Conservation (phyloP, 495 filamentous ascomycete species). For the Penicillium ochrochloron region DNA sequence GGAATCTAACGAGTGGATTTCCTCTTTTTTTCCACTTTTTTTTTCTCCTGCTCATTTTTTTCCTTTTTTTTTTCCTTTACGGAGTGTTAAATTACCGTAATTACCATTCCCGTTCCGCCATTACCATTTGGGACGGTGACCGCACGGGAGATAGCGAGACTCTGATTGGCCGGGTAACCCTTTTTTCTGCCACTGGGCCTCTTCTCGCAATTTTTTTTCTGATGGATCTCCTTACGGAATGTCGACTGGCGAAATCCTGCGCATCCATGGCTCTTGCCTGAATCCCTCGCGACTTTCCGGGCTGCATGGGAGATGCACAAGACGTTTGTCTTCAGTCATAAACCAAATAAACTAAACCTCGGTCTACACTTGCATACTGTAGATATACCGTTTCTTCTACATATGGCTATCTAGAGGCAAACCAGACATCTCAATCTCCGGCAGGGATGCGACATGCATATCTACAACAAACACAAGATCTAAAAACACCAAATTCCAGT, state of each 20-base stretch:
- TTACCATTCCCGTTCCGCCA: slow-evolving; percentile 5
- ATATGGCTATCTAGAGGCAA: slow-evolving; percentile 1
- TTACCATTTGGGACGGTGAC: neutral
- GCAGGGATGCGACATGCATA: slow-evolving; percentile 6
- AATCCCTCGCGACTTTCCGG: slow-evolving; percentile 8
- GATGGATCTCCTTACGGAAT: slow-evolving; percentile 19
- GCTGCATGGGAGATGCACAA: neutral
- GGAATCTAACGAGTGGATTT: slow-evolving; percentile 33
- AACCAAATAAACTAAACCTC: neutral
- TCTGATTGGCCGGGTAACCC: slow-evolving; percentile 20
- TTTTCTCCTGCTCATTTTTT: slow-evolving; percentile 26
- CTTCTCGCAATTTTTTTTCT: neutral
- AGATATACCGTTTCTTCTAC: neutral
- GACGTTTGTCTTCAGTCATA: neutral
- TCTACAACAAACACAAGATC: slow-evolving; percentile 10
- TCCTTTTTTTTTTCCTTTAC: slow-evolving; percentile 27
- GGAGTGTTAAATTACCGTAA: slow-evolving; percentile 8
- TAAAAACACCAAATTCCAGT: slow-evolving; percentile 19
- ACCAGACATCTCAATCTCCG: neutral
- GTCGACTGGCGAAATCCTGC: slow-evolving; percentile 11
- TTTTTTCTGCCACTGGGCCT: slow-evolving; percentile 9
- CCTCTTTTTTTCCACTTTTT: slow-evolving; percentile 15
- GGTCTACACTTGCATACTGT: no score
- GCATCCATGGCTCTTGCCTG: slow-evolving; percentile 13
- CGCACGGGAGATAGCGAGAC: neutral